Base-by-base conservation (phyloP, 2,329 filamentous ascomycete genomes). In the Scleromitrula shiraiana region DNA sequence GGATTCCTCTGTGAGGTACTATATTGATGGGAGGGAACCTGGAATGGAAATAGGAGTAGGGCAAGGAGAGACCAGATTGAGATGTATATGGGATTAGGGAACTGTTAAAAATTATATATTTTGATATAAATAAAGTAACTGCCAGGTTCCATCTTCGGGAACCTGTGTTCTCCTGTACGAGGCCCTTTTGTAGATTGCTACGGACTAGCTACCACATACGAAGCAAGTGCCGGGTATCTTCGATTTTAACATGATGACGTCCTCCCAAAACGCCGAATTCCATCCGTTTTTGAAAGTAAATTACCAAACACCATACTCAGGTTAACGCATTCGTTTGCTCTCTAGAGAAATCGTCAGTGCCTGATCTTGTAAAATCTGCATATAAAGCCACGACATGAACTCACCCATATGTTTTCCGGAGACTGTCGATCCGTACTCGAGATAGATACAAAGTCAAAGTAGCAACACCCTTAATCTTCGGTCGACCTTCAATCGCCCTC, bases 361-460 rank as follows among this genome's bases (percentile, higher is more conserved):
- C n/a, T n/a, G n/a, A n/a, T n/a, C n/a, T n/a, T n/a, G n/a, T n/a
- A 36, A 45, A 24, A 9, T 17, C 20, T 32, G 23, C n/a, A 15
- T 9, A 26, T 6, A n/a, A 44, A 30, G 35, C 20, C n/a, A 30
- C 14, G 37, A 3, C 12, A 20, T 32, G 10, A 41, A 56, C 62
- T 50, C 51, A 64, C 62, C 60, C 58, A 52, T 58, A 59, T 12
- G 50, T 70, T 24, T 61, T 67, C 53, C 70, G 76, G 40, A 87
- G 62, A 53, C 79, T 76, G 15, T 74, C 72, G 27, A 86, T 64
- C 10, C 75, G 65, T 12, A 65, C 64, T 22, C 68, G 63, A 0
- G 79, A 78, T 14, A 87, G 62, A 54, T 83, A 80, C 19, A 83
- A 67, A 52, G 74, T 77, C 70, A 87, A 67, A 33, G 78, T 72